Evolutionary conservation across 805 yeast genomes (phyloP).

Genomic region (Helenozyma baotianmanensis): DNA sequence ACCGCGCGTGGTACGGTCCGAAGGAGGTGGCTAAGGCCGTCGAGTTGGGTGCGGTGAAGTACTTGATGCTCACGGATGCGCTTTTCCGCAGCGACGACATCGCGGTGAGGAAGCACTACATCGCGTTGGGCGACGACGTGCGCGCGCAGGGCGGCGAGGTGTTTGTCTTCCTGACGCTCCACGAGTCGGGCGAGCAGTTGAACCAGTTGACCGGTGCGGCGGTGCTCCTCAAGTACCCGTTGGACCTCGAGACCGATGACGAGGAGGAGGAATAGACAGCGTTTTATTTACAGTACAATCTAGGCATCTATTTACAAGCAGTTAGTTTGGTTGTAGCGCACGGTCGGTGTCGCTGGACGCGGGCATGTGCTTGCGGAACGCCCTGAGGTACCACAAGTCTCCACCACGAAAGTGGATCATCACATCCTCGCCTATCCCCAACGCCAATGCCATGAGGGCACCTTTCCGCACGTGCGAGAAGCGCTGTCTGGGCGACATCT

Average conservation of each 20-base stretch:
- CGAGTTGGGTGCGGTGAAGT: conserved; percentile 69
- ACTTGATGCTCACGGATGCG: conserved; percentile 73
- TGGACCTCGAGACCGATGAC: conserved; percentile 72
- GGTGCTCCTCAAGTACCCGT: conserved; percentile 75
- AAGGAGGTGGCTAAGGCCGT: conserved; percentile 72
- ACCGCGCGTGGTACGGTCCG: conserved; percentile 90
- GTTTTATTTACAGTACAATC: conserved; percentile 15
- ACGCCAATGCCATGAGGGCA: conserved; percentile 49
- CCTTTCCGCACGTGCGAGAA: conserved; percentile 47
- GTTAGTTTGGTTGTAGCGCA: too few relatives aligned
- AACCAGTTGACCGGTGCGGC: conserved; percentile 91
- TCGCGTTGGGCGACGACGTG: conserved; percentile 64
- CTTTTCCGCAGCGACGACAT: conserved; percentile 76
- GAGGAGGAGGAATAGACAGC: conserved; percentile 33
- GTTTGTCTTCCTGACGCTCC: conserved; percentile 74
- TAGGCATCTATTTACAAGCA: not conserved
- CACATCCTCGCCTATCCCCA: conserved; percentile 67
- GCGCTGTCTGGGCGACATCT: conserved; percentile 42
- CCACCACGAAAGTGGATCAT: conserved; percentile 57
- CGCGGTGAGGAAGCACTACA: conserved; percentile 59
- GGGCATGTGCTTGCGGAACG: too few relatives aligned
- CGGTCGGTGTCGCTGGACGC: too few relatives aligned
- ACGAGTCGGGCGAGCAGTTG: conserved; percentile 84
- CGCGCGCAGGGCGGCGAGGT: conserved; percentile 72
- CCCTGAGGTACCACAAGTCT: conserved; percentile 52